Percentiles rank a stretch among this genome's conserved stretches.
Conservation (phyloP, 345 rosid species). For the Hevea brasiliensis region DNA sequence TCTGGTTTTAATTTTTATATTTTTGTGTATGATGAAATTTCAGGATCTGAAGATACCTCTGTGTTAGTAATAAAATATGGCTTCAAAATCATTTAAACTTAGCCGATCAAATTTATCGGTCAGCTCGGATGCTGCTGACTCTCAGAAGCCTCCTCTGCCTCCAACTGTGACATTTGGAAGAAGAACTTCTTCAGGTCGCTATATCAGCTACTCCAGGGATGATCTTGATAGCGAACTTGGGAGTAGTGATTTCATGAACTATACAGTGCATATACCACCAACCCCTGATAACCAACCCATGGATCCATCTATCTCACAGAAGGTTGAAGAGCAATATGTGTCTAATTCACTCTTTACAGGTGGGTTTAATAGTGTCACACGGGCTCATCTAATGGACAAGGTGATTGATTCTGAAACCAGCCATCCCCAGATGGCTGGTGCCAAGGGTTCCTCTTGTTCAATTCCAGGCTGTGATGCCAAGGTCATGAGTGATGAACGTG, state of each 20-base stretch:
- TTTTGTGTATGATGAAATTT: slow-evolving; percentile 21
- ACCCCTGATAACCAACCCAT: slow-evolving; percentile 96
- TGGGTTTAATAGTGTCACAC: slow-evolving; percentile 79
- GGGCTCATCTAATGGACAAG: slow-evolving; percentile 97
- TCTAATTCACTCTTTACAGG: slow-evolving; percentile 93
- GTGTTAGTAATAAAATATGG: slow-evolving; percentile 41
- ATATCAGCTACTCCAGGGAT: slow-evolving; percentile 85
- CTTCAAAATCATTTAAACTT: slow-evolving; percentile 60
- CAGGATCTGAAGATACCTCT: slow-evolving; percentile 42
- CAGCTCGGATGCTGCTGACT: slow-evolving; percentile 61
- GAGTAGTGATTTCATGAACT: slow-evolving; percentile 66
- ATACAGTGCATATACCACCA: slow-evolving; percentile 88
- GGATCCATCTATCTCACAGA: slow-evolving; percentile 89
- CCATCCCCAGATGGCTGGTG: slow-evolving; percentile 99
- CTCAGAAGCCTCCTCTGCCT: slow-evolving; percentile 60
- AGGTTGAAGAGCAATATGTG: slow-evolving; percentile 96
- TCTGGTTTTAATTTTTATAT: slow-evolving; percentile 9
- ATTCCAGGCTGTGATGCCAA: slow-evolving; percentile 92
- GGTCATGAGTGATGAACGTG: slow-evolving; percentile 93
- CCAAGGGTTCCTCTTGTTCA: slow-evolving; percentile 87
- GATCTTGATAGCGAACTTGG: slow-evolving; percentile 93
- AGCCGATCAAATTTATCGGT: slow-evolving; percentile 61
- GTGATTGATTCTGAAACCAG: slow-evolving; percentile 84
- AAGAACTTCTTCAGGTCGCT: slow-evolving; percentile 84
- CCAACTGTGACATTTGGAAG: slow-evolving; percentile 68